These are phyloP conservation scores for Aspergillus diversus DNA, from an alignment of 495 filamentous ascomycete species.

Conservation along the genomic window DNA sequence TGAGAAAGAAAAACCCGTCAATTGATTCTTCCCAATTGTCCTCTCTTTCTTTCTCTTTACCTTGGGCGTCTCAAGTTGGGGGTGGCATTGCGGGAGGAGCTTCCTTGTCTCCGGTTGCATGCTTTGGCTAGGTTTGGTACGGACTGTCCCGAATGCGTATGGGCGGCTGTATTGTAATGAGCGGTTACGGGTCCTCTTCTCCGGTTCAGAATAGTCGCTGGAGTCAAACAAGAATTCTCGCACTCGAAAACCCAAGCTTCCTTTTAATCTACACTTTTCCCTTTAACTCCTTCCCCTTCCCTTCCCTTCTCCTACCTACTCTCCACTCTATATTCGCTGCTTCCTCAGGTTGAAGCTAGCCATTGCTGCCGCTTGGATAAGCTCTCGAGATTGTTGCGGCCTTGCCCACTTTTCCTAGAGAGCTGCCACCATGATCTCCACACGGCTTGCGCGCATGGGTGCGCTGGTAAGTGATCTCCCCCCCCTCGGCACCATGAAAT, in stretches of 20 bases:
- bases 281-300: slow-evolving; percentile 28
- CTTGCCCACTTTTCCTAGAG: slow-evolving; percentile 37
- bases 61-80: background rate
- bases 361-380: slow-evolving; percentile 36
- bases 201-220: slow-evolving; percentile 42
- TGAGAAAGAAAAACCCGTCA: too few relatives aligned
- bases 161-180: slow-evolving; percentile 38
- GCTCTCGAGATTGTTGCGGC: slow-evolving; percentile 41
- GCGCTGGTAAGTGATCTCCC: slow-evolving; percentile 53
- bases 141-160: slow-evolving; percentile 40
- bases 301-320: slow-evolving; percentile 29
- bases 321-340: slow-evolving; percentile 42
- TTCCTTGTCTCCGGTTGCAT: slow-evolving; percentile 38
- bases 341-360: slow-evolving; percentile 47
- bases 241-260: slow-evolving; percentile 46
- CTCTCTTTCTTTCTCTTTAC: too few relatives aligned
- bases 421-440: slow-evolving; percentile 58
- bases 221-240: slow-evolving; percentile 38
- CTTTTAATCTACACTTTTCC: slow-evolving; percentile 49
- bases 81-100: background rate
- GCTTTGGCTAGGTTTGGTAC: slow-evolving; percentile 17
- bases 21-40: too few relatives aligned
- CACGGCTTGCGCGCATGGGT: slow-evolving; percentile 59
- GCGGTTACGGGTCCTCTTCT: slow-evolving; percentile 51
- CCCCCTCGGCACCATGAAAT: background rate